Evolutionary conservation across 306 rosid species (phyloP), one percentile per base, ranked within the genome.

Genomic region (Dryas alaskensis): DNA sequence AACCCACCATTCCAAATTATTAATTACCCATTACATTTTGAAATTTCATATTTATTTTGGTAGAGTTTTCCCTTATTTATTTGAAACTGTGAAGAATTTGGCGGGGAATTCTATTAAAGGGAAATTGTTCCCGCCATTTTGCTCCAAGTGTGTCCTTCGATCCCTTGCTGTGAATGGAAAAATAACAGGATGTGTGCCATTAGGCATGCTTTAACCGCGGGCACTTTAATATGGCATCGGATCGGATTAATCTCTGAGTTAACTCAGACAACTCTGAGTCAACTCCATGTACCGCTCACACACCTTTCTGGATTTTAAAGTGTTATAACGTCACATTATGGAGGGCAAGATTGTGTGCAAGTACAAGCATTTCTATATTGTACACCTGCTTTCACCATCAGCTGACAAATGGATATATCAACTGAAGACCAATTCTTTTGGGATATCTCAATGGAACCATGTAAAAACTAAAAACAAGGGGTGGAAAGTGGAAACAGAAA

Each of bases 101-200:
- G 84, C 81, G 73, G 74, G 80, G 73, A 73, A 73, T 50, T 46
- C 16, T 63, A 53, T 13, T 25, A 69, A 22, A 65, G 67, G 75
- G 50, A 22, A 37, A 22, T 70, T 47, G 61, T 80, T 87, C 91
- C 83, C 87, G 87, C 91, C 91, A 80, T 48, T 51, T 58, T 73
- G 55, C 8, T 51, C 53, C 22, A 0, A 70, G 60, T 72, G 70
- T 31, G 39, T 47, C 52, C 0, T 14, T 25, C 25, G 63, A 22
- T 47, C 60, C 47, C 8, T 6, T 6, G 46, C 10, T 1, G 3
- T 3, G n/a, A 39, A 51, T 49, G 59, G 42, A 53, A 40, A 3
- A 40, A 53, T 3, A 10, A 12, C 17, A 8, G 16, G 37, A 3
- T 40, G 37, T 37, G 17, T 4, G 47, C 45, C 55, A 14, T 0